phyloP scores from a whole-genome alignment of 345 rosid species.

The Ceriops tagal region DNA sequence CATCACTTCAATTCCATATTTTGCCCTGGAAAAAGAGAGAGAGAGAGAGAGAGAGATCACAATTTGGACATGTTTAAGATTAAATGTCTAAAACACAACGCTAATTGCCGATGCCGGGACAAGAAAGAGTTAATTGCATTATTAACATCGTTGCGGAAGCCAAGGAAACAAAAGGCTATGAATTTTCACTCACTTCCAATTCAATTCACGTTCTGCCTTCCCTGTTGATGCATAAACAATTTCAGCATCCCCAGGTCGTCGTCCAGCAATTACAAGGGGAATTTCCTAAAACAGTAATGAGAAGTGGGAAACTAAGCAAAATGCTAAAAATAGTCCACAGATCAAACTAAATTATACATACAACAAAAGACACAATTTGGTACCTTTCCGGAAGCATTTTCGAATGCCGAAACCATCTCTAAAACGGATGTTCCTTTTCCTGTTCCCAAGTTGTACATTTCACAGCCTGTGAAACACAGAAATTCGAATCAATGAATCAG shows the following conservation, averaged over 20 bases:
- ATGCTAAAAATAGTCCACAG: too few species aligned
- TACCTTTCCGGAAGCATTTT: conserved; percentile 92
- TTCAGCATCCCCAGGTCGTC: conserved; percentile 88
- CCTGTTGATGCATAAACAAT: conserved; percentile 79
- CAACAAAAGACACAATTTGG: background rate
- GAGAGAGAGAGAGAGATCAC: background rate
- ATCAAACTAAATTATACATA: too few species aligned
- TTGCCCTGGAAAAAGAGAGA: conserved; percentile 53
- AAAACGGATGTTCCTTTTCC: conserved; percentile 95
- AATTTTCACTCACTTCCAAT: conserved; percentile 73
- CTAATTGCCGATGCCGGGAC: background rate
- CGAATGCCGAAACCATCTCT: conserved; percentile 95
- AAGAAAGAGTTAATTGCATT: background rate
- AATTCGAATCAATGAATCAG: background rate
- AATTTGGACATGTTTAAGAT: background rate
- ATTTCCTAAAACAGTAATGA: conserved; percentile 48
- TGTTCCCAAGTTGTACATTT: conserved; percentile 92
- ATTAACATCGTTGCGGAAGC: background rate
- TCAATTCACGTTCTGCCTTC: conserved; percentile 69
- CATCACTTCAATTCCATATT: conserved; percentile 80
- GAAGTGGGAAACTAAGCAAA: too few species aligned
- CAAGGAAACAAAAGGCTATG: background rate
- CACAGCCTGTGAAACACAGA: conserved; percentile 52
- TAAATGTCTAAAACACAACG: background rate
- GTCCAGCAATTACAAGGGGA: conserved; percentile 62